A percentile compares a stretch with the other conserved stretches of the same genome.
phyloP scores from a whole-genome alignment of 129 eudicot species.

The Helianthus tuberosus region DNA sequence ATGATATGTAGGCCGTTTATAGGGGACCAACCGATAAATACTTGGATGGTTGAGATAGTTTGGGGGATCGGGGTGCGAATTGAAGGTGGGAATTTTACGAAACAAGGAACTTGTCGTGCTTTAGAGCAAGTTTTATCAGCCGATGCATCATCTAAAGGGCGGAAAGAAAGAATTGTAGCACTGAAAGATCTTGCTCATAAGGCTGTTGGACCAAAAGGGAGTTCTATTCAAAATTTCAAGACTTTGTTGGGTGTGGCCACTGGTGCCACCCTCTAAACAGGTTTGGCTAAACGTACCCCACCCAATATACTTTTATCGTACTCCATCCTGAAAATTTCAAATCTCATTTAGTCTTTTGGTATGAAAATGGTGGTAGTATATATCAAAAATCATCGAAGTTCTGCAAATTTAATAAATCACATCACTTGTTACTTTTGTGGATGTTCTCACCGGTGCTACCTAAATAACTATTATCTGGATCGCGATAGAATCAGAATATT shows the following conservation, averaged over 20 bases:
- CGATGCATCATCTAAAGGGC: constrained; percentile 28
- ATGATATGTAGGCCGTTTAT: constrained; percentile 65
- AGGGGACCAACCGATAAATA: constrained; percentile 63
- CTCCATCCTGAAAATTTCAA: too few relatives aligned
- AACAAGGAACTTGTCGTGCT: constrained; percentile 38
- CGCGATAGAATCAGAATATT: too few relatives aligned
- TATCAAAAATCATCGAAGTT: too few relatives aligned
- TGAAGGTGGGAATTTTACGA: constrained; percentile 50
- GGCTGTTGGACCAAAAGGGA: constrained; percentile 51
- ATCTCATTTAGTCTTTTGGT: too few relatives aligned
- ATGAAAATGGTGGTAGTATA: too few relatives aligned
- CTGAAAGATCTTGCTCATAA: constrained; percentile 43
- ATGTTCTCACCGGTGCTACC: too few relatives aligned
- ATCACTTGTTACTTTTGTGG: too few relatives aligned
- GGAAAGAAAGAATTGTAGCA: constrained; percentile 30
- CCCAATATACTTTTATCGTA: too few relatives aligned
- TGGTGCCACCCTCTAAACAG: background rate
- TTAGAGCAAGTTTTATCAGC: constrained; percentile 32
- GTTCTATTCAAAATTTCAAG: constrained; percentile 43
- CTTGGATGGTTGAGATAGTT: constrained; percentile 47
- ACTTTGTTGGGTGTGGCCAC: constrained; percentile 31
- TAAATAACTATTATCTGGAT: too few relatives aligned
- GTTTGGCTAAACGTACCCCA: too few relatives aligned
- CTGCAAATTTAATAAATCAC: too few relatives aligned
- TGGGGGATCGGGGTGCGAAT: constrained; percentile 60